Evolutionary conservation across 2,329 filamentous ascomycete species (phyloP).

Genomic region (Colletotrichum godetiae): DNA sequence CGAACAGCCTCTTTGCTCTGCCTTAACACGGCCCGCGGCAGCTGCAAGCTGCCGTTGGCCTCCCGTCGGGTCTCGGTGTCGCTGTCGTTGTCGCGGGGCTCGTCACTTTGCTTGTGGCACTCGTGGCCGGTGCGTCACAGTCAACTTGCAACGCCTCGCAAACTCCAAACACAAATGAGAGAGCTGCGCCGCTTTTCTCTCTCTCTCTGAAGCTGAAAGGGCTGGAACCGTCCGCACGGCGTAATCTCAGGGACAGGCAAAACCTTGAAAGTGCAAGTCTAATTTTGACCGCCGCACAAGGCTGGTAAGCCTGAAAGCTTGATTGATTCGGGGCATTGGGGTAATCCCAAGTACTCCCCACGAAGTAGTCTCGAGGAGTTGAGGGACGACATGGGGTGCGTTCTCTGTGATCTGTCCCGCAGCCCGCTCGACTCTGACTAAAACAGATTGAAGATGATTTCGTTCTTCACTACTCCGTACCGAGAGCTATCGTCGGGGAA

Average conservation of each 20-base stretch:
- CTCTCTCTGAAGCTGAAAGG: not conserved
- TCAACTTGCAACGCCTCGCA: slow-evolving; percentile 13
- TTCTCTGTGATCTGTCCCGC: not conserved
- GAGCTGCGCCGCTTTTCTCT: not conserved
- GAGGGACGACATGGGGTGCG: not conserved
- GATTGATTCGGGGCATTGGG: not conserved
- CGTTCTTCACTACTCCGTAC: not conserved
- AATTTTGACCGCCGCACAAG: slow-evolving; percentile 4
- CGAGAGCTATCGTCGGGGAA: not conserved
- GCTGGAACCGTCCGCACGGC: not conserved
- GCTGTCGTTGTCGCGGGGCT: not conserved
- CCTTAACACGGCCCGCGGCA: slow-evolving; percentile 2
- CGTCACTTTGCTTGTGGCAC: slow-evolving; percentile 24
- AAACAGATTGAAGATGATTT: slow-evolving; percentile 2
- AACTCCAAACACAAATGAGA: not conserved
- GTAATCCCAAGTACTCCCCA: not conserved
- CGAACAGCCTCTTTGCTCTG: not conserved
- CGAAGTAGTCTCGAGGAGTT: not conserved
- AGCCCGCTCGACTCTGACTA: not conserved
- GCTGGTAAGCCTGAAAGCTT: slow-evolving; percentile 20
- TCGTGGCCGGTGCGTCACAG: slow-evolving; percentile 13
- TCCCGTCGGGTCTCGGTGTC: not conserved
- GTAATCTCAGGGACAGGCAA: not conserved
- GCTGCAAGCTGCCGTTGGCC: not conserved
- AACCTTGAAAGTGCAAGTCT: not conserved